Conservation (phyloP, 78 protist species). For the Goniomonas avonlea region DNA sequence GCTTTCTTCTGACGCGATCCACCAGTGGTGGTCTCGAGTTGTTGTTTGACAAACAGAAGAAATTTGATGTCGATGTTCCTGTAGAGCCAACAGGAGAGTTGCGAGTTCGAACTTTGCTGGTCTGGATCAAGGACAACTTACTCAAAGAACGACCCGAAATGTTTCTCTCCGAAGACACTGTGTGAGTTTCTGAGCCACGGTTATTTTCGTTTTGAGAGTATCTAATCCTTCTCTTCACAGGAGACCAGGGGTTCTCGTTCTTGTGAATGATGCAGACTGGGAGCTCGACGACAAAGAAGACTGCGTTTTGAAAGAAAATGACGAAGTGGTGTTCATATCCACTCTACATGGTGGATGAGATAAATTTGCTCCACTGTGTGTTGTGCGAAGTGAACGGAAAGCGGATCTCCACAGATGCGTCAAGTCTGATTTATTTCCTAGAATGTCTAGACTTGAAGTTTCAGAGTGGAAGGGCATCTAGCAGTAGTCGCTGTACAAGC, state of each 20-base stretch:
- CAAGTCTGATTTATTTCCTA: too few species aligned
- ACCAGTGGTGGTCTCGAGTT: conserved; percentile 74
- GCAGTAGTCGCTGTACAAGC: too few species aligned
- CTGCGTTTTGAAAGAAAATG: conserved; percentile 46
- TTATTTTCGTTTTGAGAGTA: not conserved
- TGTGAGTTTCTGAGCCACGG: conserved; percentile 30
- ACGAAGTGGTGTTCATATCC: conserved; percentile 62
- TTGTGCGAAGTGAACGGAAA: too few species aligned
- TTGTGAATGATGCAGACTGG: conserved; percentile 73
- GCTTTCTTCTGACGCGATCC: too few species aligned
- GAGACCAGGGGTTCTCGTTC: conserved; percentile 75
- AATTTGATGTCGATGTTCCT: conserved; percentile 21
- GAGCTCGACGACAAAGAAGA: conserved; percentile 60
- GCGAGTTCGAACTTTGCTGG: conserved; percentile 35
- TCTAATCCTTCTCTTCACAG: conserved; percentile 21
- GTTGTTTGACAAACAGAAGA: conserved; percentile 45
- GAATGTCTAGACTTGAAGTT: too few species aligned
- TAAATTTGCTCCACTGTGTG: too few species aligned
- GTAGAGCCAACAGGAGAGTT: not conserved
- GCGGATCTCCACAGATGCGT: too few species aligned
- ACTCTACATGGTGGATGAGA: conserved; percentile 81
- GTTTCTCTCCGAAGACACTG: conserved; percentile 48
- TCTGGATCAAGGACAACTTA: conserved; percentile 31
- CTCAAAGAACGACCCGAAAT: conserved; percentile 60
- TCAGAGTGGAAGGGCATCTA: too few species aligned